Conservation (phyloP, 192 early-diverging fungal genomes). For the Paraglomus brasilianum region DNA sequence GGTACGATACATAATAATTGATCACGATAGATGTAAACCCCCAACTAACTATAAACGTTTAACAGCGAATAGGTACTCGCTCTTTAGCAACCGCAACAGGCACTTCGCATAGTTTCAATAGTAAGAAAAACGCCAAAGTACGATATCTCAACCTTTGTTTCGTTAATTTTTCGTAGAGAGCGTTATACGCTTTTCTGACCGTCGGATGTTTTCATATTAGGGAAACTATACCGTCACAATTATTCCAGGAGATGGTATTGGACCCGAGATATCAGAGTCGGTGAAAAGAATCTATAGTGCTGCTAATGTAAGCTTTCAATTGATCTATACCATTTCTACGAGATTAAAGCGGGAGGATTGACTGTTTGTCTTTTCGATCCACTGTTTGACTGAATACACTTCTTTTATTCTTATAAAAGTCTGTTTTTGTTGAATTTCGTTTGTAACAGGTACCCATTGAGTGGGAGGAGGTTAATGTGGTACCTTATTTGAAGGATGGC, state of each 20-base stretch:
- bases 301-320: conserved; percentile 52
- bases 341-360: not conserved
- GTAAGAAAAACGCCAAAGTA: no score
- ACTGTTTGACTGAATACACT: not conserved
- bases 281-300: conserved; percentile 92
- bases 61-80: no score
- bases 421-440: conserved; percentile 1
- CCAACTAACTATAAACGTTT: no score
- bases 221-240: conserved; percentile 89
- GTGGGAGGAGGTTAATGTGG: conserved; percentile 95
- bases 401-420: conserved; percentile 23
- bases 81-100: no score
- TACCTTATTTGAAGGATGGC: conserved; percentile 88
- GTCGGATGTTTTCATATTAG: conserved; percentile 25
- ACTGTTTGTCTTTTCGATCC: not conserved
- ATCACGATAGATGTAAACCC: no score
- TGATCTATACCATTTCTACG: not conserved
- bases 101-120: no score
- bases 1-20: no score
- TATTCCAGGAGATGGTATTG: conserved; percentile 98
- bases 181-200: no score
- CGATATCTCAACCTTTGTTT: no score
- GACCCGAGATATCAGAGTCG: conserved; percentile 93
- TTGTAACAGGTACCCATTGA: conserved; percentile 76
- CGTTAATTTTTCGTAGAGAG: no score